phyloP scores from a whole-genome alignment of 164 flowering plant species.

The Kingdonia uniflora region DNA sequence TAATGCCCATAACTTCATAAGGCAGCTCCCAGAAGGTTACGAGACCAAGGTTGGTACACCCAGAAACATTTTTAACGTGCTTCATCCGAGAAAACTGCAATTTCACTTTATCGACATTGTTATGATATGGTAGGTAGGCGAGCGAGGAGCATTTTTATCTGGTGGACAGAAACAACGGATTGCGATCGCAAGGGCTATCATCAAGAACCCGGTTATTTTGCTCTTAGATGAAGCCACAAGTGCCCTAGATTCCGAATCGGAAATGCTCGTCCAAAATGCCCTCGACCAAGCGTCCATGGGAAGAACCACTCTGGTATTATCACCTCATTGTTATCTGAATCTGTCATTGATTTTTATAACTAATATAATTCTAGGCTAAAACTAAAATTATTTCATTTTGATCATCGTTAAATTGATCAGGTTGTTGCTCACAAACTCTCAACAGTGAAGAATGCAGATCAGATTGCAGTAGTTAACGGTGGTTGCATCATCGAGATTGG shows the following conservation, averaged over 20 bases:
- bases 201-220: constrained; percentile 69
- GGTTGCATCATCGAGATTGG: constrained; percentile 66
- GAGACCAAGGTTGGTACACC: constrained; percentile 60
- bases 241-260: constrained; percentile 90
- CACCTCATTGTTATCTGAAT: neutral
- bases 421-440: constrained; percentile 87
- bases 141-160: constrained; percentile 67
- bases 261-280: constrained; percentile 70
- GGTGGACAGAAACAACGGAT: constrained; percentile 95
- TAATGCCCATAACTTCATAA: constrained; percentile 85
- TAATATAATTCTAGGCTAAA: neutral
- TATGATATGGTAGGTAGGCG: constrained; percentile 43
- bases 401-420: constrained; percentile 19
- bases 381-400: neutral
- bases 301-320: constrained; percentile 71
- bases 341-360: neutral
- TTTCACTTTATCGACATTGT: neutral
- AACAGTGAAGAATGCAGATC: constrained; percentile 62
- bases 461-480: constrained; percentile 55
- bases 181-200: constrained; percentile 82
- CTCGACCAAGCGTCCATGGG: constrained; percentile 90
- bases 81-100: neutral
- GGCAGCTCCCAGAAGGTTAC: constrained; percentile 83
- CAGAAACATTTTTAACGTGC: neutral
- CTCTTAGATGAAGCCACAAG: constrained; percentile 95